Evolutionary conservation across 495 filamentous ascomycete genomes (phyloP).

Genomic region (Baudoinia panamericana): DNA sequence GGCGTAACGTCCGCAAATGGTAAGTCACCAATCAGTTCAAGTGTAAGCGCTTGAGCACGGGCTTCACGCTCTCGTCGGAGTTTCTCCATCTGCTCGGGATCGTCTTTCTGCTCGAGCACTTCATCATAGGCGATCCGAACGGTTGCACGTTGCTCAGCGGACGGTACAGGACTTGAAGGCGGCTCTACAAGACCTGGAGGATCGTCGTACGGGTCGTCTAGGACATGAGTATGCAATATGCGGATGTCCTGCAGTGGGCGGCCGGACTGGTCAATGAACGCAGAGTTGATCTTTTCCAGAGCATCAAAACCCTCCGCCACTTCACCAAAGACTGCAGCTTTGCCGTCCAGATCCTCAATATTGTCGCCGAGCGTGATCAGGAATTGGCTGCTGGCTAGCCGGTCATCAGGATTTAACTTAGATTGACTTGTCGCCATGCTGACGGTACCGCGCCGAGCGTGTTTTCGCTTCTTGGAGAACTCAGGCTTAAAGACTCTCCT

Average conservation of each 20-base stretch:
- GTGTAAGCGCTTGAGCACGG: slow-evolving; percentile 79
- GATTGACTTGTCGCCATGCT: slow-evolving; percentile 84
- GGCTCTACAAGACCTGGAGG: slow-evolving; percentile 63
- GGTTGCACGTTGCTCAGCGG: slow-evolving; percentile 74
- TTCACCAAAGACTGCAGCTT: slow-evolving; percentile 85
- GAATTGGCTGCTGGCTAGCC: slow-evolving; percentile 78
- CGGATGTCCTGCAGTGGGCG: slow-evolving; percentile 83
- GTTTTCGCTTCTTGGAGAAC: slow-evolving; percentile 71
- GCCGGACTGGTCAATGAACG: slow-evolving; percentile 64
- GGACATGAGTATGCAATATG: slow-evolving; percentile 75
- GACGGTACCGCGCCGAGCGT: slow-evolving; percentile 74
- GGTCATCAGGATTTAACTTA: slow-evolving; percentile 61
- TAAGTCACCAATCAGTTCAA: slow-evolving; percentile 96
- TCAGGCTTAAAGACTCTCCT: slow-evolving; percentile 72
- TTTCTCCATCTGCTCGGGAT: slow-evolving; percentile 66
- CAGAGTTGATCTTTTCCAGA: slow-evolving; percentile 81
- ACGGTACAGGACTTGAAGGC: slow-evolving; percentile 65
- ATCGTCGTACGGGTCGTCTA: slow-evolving; percentile 82
- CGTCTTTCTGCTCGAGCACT: slow-evolving; percentile 58
- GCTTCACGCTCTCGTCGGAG: slow-evolving; percentile 80
- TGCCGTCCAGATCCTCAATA: slow-evolving; percentile 78
- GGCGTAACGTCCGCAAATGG: slow-evolving; percentile 97
- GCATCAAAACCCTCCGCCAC: slow-evolving; percentile 89
- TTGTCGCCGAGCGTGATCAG: slow-evolving; percentile 77
- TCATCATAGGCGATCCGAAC: slow-evolving; percentile 87